These are phyloP conservation scores for Eucalyptus tenuipes DNA, from an alignment of 345 rosid species.

Conservation along the genomic window DNA sequence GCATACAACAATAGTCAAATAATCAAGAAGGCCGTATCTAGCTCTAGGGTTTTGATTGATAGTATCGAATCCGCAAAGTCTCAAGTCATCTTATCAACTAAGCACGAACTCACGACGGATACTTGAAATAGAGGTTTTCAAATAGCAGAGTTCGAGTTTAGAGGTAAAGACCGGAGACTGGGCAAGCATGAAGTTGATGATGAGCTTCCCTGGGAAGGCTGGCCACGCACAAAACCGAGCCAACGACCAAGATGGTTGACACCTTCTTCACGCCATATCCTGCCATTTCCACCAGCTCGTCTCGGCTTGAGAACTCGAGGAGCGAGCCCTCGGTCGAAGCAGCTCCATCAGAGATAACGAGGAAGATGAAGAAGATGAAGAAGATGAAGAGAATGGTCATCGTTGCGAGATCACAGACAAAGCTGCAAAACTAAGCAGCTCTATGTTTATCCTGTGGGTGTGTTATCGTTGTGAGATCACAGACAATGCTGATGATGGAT, in stretches of 20 bases:
- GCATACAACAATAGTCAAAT: not conserved
- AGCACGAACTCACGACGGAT: not conserved
- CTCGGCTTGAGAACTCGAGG: slow-evolving; percentile 8
- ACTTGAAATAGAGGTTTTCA: not conserved
- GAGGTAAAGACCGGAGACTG: not conserved
- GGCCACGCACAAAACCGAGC: slow-evolving; percentile 21
- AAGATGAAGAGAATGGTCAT: not conserved
- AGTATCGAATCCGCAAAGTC: too few relatives aligned
- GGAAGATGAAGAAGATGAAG: not conserved
- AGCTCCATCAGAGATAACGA: not conserved
- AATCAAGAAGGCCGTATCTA: not conserved
- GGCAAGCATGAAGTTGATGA: not conserved
- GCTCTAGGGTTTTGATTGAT: not conserved
- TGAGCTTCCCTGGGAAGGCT: not conserved
- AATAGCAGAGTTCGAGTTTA: not conserved
- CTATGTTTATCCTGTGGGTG: not conserved
- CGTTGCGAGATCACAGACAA: not conserved
- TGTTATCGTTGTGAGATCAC: too few relatives aligned
- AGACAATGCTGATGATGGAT: not conserved
- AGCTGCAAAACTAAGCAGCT: not conserved
- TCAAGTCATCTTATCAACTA: not conserved
- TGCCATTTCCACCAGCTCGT: slow-evolving; percentile 44
- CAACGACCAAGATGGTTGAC: slow-evolving; percentile 41
- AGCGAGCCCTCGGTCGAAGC: not conserved
- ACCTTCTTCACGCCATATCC: slow-evolving; percentile 63